phyloP scores from a whole-genome alignment of 495 filamentous ascomycete species.

The Neohortaea acidophila region DNA sequence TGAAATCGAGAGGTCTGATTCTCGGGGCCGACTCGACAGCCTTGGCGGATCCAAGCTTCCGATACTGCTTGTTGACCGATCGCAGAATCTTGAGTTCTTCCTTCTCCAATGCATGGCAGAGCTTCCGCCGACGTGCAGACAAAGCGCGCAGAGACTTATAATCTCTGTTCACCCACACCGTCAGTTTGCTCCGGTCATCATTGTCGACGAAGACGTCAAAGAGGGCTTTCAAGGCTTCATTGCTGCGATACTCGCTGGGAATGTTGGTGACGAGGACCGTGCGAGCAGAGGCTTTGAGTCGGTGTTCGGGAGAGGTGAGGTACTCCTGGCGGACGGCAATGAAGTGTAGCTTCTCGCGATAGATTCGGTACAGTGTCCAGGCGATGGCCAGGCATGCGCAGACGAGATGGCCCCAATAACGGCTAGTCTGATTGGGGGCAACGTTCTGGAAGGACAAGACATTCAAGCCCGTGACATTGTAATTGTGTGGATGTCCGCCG shows the following conservation, averaged over 20 bases:
- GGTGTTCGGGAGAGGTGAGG: conserved; percentile 7
- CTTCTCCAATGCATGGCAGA: conserved; percentile 8
- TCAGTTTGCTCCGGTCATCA: conserved; percentile 5
- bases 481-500: neutral
- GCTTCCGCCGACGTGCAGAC: neutral
- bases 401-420: conserved; percentile 7
- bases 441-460: conserved; percentile 6
- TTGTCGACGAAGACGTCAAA: conserved; percentile 7
- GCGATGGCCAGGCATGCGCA: conserved; percentile 4
- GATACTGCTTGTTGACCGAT: conserved; percentile 2
- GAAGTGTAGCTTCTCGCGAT: conserved; percentile 9
- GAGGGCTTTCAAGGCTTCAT: conserved; percentile 1
- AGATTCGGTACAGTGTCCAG: conserved; percentile 8
- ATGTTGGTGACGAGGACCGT: conserved; percentile 10
- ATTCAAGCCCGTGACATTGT: conserved; percentile 7
- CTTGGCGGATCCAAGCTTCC: conserved; percentile 3
- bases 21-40: neutral
- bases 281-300: conserved; percentile 4
- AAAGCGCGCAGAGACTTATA: neutral
- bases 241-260: conserved; percentile 8
- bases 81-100: conserved; percentile 7
- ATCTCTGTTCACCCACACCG: conserved; percentile 6
- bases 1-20: neutral
- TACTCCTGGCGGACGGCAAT: conserved; percentile 4
- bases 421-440: conserved; percentile 1